Conservation (phyloP, 345 rosid species). For the Firmiana major region DNA sequence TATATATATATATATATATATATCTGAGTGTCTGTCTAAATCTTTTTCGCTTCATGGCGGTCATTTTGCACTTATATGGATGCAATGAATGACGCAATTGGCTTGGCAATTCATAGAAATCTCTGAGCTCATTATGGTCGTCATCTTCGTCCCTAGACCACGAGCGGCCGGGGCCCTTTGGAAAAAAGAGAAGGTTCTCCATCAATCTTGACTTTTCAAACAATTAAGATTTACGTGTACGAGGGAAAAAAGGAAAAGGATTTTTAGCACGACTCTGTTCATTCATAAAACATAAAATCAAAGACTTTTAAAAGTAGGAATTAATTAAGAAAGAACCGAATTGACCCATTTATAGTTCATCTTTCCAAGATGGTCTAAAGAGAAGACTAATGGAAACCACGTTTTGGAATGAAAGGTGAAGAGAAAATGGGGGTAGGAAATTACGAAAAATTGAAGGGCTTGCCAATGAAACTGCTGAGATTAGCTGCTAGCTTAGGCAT, state of each 20-base stretch:
- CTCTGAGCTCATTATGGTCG: neutral
- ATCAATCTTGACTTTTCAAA: slow-evolving; percentile 5
- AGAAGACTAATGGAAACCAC: neutral
- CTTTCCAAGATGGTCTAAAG: neutral
- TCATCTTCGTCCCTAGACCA: neutral
- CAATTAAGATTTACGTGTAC: neutral
- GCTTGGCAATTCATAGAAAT: neutral
- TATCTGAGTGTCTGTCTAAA: neutral
- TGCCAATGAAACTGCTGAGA: neutral
- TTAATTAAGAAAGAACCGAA: neutral
- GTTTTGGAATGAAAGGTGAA: neutral
- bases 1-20: too few relatives aligned
- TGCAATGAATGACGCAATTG: neutral
- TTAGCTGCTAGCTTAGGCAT: neutral
- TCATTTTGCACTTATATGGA: neutral
- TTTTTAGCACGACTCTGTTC: neutral
- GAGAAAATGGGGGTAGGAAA: too few relatives aligned
- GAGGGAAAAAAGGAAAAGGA: too few relatives aligned
- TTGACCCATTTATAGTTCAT: neutral
- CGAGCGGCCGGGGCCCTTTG: neutral
- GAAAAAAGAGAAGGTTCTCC: neutral
- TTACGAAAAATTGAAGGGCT: too few relatives aligned
- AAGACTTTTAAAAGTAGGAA: neutral
- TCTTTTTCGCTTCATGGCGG: neutral
- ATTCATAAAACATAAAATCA: neutral